These are phyloP conservation scores for Leonotis leonurus DNA, from an alignment of 257 asterid species.

Conservation along the genomic window DNA sequence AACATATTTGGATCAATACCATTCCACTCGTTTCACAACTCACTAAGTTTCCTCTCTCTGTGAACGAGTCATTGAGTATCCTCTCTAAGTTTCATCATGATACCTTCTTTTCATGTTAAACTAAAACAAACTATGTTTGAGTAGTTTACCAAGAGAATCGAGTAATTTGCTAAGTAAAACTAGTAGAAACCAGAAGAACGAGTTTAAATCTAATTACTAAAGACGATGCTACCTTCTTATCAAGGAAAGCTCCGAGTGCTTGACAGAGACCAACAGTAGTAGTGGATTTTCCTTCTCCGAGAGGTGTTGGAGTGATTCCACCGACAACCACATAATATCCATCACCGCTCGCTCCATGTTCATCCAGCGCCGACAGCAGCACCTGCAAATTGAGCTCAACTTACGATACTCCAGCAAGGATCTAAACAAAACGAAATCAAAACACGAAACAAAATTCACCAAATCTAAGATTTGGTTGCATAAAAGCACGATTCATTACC, in stretches of 20 bases:
- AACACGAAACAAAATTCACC: background rate
- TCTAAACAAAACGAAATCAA: background rate
- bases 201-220: background rate
- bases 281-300: slow-evolving; percentile 97
- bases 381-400: slow-evolving; percentile 38
- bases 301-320: slow-evolving; percentile 99
- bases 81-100: background rate
- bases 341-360: slow-evolving; percentile 50
- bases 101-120: background rate
- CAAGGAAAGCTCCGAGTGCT: slow-evolving; percentile 95
- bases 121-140: background rate
- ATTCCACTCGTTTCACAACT: background rate
- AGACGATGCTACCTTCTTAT: slow-evolving; percentile 56
- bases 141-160: background rate
- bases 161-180: background rate
- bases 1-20: background rate
- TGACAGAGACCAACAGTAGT: slow-evolving; percentile 98
- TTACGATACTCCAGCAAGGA: background rate
- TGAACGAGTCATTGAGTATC: background rate
- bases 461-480: background rate
- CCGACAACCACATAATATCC: slow-evolving; percentile 98
- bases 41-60: background rate
- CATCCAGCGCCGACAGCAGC: slow-evolving; percentile 66
- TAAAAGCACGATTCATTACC: slow-evolving; percentile 23
- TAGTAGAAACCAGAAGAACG: background rate